A percentile compares a stretch with the other conserved stretches of the same genome.
Conservation (phyloP, 805 yeast genomes). For the Phaffomyces thermotolerans region DNA sequence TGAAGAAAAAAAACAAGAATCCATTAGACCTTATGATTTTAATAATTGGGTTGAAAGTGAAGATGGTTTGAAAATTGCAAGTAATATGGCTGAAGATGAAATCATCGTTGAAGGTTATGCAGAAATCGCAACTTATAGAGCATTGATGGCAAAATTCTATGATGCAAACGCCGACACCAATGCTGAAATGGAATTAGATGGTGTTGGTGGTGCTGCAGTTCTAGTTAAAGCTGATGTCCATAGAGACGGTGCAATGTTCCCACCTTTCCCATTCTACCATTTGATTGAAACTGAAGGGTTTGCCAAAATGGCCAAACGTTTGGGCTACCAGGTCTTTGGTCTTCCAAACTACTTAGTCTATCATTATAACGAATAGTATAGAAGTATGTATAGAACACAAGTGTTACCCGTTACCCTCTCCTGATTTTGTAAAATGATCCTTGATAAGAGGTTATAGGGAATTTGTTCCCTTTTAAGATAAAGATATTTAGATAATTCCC, state of each 20-base stretch:
- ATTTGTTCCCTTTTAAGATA: too few relatives aligned
- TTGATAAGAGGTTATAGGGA: constrained; percentile 1
- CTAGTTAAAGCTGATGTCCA: constrained; percentile 96
- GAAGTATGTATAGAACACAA: neutral
- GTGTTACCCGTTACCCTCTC: neutral
- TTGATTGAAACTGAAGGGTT: constrained; percentile 97
- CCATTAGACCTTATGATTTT: constrained; percentile 85
- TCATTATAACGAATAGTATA: constrained; percentile 68
- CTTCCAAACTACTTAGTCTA: constrained; percentile 90
- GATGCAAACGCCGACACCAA: constrained; percentile 54
- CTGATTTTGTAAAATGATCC: neutral
- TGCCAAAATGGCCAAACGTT: constrained; percentile 94
- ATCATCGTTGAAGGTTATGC: constrained; percentile 91
- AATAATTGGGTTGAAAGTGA: constrained; percentile 93
- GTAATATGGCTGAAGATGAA: constrained; percentile 73
- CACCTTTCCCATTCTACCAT: constrained; percentile 95
- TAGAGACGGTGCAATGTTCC: constrained; percentile 99
- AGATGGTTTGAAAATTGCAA: constrained; percentile 71
- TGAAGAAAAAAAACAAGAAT: constrained; percentile 44
- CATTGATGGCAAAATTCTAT: constrained; percentile 86
- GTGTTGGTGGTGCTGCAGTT: constrained; percentile 97
- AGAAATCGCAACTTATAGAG: constrained; percentile 90
- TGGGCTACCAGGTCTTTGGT: constrained; percentile 88
- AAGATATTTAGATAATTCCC: too few relatives aligned
- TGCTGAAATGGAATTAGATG: constrained; percentile 81